Evolutionary conservation across 1,139 yeast species (phyloP).

Genomic region (Groenewaldozyma sp.): DNA sequence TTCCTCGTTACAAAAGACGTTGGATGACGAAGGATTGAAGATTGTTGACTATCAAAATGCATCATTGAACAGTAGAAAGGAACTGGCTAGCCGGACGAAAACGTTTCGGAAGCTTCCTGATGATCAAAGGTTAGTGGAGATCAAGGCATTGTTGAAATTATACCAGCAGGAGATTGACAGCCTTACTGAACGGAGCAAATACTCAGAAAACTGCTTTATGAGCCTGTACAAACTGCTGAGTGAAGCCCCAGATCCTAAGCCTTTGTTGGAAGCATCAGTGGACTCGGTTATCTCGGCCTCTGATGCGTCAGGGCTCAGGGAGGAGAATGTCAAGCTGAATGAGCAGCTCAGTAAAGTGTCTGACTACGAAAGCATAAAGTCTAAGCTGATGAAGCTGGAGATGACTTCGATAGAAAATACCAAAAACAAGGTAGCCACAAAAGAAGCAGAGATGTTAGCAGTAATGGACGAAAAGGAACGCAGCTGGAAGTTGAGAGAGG

Average conservation of each 20-base stretch:
- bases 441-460: slow-evolving; percentile 32
- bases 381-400: slow-evolving; percentile 48
- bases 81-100: slow-evolving; percentile 72
- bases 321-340: slow-evolving; percentile 47
- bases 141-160: slow-evolving; percentile 61
- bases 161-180: slow-evolving; percentile 86
- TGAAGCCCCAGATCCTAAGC: slow-evolving; percentile 91
- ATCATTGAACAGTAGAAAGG: slow-evolving; percentile 62
- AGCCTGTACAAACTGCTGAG: slow-evolving; percentile 66
- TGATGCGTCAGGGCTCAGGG: slow-evolving; percentile 44
- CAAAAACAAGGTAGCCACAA: slow-evolving; percentile 27
- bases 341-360: slow-evolving; percentile 58
- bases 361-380: slow-evolving; percentile 70
- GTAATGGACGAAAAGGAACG: slow-evolving; percentile 35
- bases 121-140: slow-evolving; percentile 52
- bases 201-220: slow-evolving; percentile 63
- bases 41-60: slow-evolving; percentile 61
- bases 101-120: slow-evolving; percentile 66
- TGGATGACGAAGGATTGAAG: slow-evolving; percentile 69
- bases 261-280: slow-evolving; percentile 62
- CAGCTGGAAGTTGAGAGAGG: slow-evolving; percentile 36
- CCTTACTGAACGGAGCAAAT: slow-evolving; percentile 68
- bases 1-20: slow-evolving; percentile 53
- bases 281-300: slow-evolving; percentile 55
- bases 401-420: slow-evolving; percentile 24